Evolutionary conservation across 169 alveolate genomes (phyloP), one percentile per base, ranked within the genome.

Genomic region (Plasmodium malariae): DNA sequence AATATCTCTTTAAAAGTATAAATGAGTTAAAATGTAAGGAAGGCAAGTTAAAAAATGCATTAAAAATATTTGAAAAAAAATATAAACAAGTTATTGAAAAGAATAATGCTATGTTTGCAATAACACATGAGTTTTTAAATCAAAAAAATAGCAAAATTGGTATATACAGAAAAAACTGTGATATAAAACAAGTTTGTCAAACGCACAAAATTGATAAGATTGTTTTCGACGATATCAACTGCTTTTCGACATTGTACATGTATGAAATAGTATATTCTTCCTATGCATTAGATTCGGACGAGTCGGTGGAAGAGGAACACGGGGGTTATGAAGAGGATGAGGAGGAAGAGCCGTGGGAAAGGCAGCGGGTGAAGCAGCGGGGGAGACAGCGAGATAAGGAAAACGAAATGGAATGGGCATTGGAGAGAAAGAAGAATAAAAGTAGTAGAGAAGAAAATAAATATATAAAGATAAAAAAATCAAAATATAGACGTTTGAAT

Each of bases 81-180:
- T 68, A 51, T 26, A 65, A 68, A 68, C 14, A 55, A 51, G 7
- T 83, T 36, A 24, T 83, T 0, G 55, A 68, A 36, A 83, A 51
- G 36, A 83, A 83, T 60, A 83, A 83, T 83, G 6, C 51, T n/a
- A 1, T 83, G 19, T 83, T 83, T 69, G 49, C 91, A 3, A 11
- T 83, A 14, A 83, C 85, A 19, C 91, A 83, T 36, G 91, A 83
- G 51, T 83, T 83, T 54, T 30, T 83, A 4, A 67, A 83, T 60
- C 24, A 40, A 68, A 37, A 60, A 67, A 83, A 60, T 83, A 32
- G 86, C 21, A 83, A 68, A 9, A 28, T 83, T 3, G 54, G 51
- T 26, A 54, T 83, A 24, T 21, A 67, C 0, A 51, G 91, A 37
- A 51, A 57, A 28, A 55, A 21, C 7, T 54, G 5, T 12, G 91